Base-by-base conservation (phyloP, 176 grass and related monocot genomes). In the Eleusine coracana region DNA sequence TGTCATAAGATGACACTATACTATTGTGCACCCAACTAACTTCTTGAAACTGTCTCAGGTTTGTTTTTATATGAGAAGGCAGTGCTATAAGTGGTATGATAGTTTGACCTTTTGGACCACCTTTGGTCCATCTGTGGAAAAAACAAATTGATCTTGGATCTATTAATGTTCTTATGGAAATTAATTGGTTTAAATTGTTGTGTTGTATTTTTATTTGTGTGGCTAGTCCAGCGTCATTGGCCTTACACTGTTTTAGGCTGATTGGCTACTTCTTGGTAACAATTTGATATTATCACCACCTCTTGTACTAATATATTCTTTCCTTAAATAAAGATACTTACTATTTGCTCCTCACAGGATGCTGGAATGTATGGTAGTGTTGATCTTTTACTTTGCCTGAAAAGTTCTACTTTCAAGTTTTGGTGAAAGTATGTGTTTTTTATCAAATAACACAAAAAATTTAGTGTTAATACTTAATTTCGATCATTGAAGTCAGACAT, bases 21-120 rank as follows among this genome's bases (percentile, higher is more conserved):
- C n/a, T 65, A 52, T 62, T 45, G 6, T 81, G 41, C 51, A 29
- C 23, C 39, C 72, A 77, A 34, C 42, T 64, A 71, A 49, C 41
- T 63, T 63, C 16, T 34, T 82, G 41, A 70, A 64, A 21, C 41
- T 69, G 27, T 40, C 12, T 21, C 20, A 63, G 52, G n/a, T 62
- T 44, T 44, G 3, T 71, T 29, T 50, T 51, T 85, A 50, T 79
- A 64, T 52, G 6, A 28, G 78, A 73, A 39, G 42, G 62, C 29
- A 54, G 8, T 49, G 75, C 10, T 29, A 73, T 66, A 73, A 73
- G 48, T 74, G 61, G 45, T 54, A 54, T 86, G 76, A 36, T 41
- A 71, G n/a, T 82, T 82, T 87, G 76, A 62, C 54, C 34, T 64
- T 65, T 27, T 44, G 45, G 52, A 49, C 65, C 64, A 68, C 40